Conservation (phyloP, 73 alveolate species). For the Symbiodinium pilosum region DNA sequence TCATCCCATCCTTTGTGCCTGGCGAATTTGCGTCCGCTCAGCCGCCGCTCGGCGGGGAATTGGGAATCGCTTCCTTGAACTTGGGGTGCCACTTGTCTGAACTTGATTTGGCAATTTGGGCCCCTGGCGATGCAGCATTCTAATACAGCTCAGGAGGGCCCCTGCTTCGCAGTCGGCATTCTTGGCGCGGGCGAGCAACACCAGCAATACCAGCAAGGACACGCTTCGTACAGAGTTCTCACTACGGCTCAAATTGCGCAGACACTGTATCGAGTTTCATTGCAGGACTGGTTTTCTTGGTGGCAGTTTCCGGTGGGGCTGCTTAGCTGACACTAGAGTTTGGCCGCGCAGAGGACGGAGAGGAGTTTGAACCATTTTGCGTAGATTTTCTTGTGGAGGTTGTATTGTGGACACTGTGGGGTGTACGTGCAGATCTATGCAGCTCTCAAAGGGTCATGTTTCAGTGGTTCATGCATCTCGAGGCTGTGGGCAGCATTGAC, state of each 20-base stretch:
- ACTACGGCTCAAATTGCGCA: background rate
- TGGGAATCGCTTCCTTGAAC: background rate
- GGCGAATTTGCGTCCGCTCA: conserved; percentile 19
- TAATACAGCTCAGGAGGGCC: background rate
- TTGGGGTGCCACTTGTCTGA: background rate
- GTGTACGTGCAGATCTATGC: too few relatives aligned
- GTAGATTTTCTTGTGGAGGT: too few relatives aligned
- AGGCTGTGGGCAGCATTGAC: background rate
- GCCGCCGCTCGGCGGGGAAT: conserved; percentile 4
- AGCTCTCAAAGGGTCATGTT: background rate
- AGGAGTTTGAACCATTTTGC: too few relatives aligned
- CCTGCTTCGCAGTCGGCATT: background rate
- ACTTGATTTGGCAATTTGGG: background rate
- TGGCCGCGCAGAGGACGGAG: too few relatives aligned
- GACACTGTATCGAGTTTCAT: background rate
- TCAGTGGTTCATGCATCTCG: background rate
- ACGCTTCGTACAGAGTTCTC: too few relatives aligned
- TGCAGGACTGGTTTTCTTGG: background rate
- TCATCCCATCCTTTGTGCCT: conserved; percentile 74
- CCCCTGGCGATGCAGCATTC: background rate
- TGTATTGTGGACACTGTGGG: too few relatives aligned
- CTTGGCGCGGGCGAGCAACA: background rate
- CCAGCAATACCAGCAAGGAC: background rate
- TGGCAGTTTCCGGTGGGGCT: background rate
- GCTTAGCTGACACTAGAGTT: background rate